Percentiles rank a stretch among this genome's conserved stretches.
phyloP scores from a whole-genome alignment of 1,284 basidiomycete genomes.

The Puccinia novopanici region DNA sequence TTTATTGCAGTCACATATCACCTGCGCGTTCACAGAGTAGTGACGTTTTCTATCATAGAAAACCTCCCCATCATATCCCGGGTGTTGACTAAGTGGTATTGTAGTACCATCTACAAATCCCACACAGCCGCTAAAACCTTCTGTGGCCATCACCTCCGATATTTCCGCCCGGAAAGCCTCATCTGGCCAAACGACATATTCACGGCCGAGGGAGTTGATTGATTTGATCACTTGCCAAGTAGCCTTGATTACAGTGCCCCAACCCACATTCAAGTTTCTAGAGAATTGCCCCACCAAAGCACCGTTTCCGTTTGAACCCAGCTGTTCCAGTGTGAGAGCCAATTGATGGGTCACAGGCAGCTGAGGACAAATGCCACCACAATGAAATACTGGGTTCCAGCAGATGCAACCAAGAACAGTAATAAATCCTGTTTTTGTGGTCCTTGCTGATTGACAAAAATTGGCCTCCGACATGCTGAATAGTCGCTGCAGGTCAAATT shows the following conservation, averaged over 20 bases:
- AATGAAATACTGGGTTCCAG: conserved; percentile 6
- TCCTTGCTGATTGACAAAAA: background rate
- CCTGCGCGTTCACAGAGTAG: conserved; percentile 19
- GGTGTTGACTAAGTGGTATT: background rate
- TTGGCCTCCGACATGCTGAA: background rate
- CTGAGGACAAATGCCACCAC: background rate
- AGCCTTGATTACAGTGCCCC: conserved; percentile 3
- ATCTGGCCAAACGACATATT: conserved; percentile 22
- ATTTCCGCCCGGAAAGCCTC: background rate
- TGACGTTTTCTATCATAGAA: conserved; percentile 10
- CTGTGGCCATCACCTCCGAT: background rate
- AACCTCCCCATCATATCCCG: background rate
- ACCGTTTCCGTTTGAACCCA: conserved; percentile 21
- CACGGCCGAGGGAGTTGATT: background rate
- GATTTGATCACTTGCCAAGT: conserved; percentile 6
- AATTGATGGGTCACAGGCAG: conserved; percentile 27
- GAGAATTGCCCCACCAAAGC: conserved; percentile 12
- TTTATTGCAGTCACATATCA: conserved; percentile 17
- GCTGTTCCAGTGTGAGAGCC: conserved; percentile 13
- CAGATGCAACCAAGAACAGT: background rate
- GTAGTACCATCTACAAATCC: conserved; percentile 34
- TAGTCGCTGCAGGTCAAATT: background rate
- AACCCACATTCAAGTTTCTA: background rate
- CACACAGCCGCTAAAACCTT: conserved; percentile 18
- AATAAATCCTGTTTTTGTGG: conserved; percentile 2